Evolutionary conservation across 768 basidiomycete species (phyloP), one percentile per base, ranked within the genome.

Genomic region (Mycena rosella): DNA sequence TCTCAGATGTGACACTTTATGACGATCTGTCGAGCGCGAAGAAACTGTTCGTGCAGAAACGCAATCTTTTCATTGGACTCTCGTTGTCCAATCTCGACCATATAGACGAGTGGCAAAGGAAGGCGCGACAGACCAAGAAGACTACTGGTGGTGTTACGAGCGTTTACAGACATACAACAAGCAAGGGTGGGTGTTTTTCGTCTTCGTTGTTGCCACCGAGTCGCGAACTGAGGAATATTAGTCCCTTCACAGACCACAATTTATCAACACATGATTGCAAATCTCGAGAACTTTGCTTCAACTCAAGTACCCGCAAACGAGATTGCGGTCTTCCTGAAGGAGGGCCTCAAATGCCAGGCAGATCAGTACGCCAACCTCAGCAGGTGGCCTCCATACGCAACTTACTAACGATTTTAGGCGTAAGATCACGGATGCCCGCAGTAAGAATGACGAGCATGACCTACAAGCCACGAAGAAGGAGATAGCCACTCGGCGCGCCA

Each of bases 191-290:
- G 27, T n/a, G n/a, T n/a, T n/a, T n/a, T n/a, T n/a, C n/a, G n/a
- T n/a, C n/a, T n/a, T n/a, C n/a, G n/a, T n/a, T n/a, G n/a, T n/a
- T n/a, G n/a, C n/a, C n/a, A n/a, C n/a, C n/a, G n/a, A n/a, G n/a
- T n/a, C n/a, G n/a, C n/a, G n/a, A n/a, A n/a, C n/a, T n/a, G n/a
- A n/a, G n/a, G n/a, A n/a, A 22, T 32, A 3, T 32, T 40, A 57
- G 56, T 57, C 22, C 56, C 56, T 4, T 57, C 56, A 9, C 56
- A 57, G 30, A 57, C 44, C 3, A 44, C 57, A 3, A 59, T 59
- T 15, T 59, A 59, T 11, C 20, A 59, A 44, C 13, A 17, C 20
- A 59, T 59, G 44, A 22, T 14, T 10, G 20, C 20, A 6, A 30
- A 59, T 14, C 30, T 59, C 5, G 44, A n/a, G 27, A 59, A 59